Conservation (phyloP, 2,329 filamentous ascomycete genomes). For the Fusarium fujikuroi region DNA sequence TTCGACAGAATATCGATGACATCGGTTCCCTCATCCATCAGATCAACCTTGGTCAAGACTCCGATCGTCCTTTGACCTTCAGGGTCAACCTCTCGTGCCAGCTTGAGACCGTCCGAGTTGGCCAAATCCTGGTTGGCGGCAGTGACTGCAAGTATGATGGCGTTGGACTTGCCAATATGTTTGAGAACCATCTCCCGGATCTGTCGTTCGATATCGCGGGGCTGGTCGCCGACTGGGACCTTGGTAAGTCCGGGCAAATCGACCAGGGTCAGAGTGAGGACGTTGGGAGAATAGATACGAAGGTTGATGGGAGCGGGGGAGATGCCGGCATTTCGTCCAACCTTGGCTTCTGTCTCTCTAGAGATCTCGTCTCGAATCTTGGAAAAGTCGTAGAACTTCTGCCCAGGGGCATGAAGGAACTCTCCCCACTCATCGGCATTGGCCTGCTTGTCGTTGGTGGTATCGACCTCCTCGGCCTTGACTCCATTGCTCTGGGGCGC, state of each 20-base stretch:
- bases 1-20: conserved; percentile 98
- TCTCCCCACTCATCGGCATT: conserved; percentile 98
- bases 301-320: conserved; percentile 97
- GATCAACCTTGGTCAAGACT: conserved; percentile 97
- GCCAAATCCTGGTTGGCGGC: conserved; percentile 97
- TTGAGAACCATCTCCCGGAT: conserved; percentile 98
- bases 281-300: conserved; percentile 97
- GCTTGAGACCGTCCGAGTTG: conserved; percentile 96
- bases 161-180: conserved; percentile 98
- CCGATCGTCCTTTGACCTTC: conserved; percentile 98
- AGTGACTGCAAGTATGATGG: conserved; percentile 96
- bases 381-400: conserved; percentile 98
- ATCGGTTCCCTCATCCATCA: conserved; percentile 99
- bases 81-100: conserved; percentile 95
- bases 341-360: conserved; percentile 95
- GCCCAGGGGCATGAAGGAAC: conserved; percentile 95
- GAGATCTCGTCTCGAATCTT: conserved; percentile 99
- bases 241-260: conserved; percentile 97
- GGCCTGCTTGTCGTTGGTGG: conserved; percentile 82
- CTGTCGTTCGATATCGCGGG: conserved; percentile 94
- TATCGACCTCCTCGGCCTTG: conserved; percentile 70
- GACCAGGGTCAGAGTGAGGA: conserved; percentile 94
- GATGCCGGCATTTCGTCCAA: conserved; percentile 95
- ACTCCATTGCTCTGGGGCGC: conserved; percentile 79
- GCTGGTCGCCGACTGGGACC: conserved; percentile 95